Conservation (phyloP, 805 yeast genomes). For the Candida chilensis region DNA sequence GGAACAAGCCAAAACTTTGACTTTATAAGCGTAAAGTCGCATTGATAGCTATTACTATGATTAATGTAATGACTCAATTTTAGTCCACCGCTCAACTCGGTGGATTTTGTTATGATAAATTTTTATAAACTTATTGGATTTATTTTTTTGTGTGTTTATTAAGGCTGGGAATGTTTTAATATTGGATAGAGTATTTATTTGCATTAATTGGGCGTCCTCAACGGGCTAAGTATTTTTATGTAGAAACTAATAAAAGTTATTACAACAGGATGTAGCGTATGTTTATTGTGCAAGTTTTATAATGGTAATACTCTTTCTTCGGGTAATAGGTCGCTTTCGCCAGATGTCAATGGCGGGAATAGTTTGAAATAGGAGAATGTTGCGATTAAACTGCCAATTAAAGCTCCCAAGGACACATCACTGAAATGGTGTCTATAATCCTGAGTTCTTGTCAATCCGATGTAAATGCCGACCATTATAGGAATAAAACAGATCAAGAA, state of each 20-base stretch:
- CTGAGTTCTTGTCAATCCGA: conserved; percentile 20
- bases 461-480: conserved; percentile 16
- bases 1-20: conserved; percentile 91
- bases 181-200: conserved; percentile 25
- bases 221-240: too few species aligned
- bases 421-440: conserved; percentile 26
- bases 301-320: too few species aligned
- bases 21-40: conserved; percentile 27
- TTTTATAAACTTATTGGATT: conserved; percentile 7
- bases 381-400: conserved; percentile 14
- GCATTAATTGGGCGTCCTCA: conserved; percentile 43
- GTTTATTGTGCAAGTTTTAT: too few species aligned
- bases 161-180: conserved; percentile 2
- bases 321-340: too few species aligned
- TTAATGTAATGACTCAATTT: conserved; percentile 33
- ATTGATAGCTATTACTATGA: conserved; percentile 7
- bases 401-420: conserved; percentile 18
- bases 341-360: conserved; percentile 3
- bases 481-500: conserved; percentile 10
- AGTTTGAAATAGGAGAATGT: conserved; percentile 4
- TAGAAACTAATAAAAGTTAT: too few species aligned
- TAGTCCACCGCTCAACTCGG: conserved; percentile 38
- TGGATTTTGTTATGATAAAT: conserved; percentile 13
- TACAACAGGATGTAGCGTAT: too few species aligned
- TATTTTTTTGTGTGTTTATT: conserved; percentile 9